Evolutionary conservation across 129 eudicot genomes (phyloP).

Genomic region (Pittosporum tobira): DNA sequence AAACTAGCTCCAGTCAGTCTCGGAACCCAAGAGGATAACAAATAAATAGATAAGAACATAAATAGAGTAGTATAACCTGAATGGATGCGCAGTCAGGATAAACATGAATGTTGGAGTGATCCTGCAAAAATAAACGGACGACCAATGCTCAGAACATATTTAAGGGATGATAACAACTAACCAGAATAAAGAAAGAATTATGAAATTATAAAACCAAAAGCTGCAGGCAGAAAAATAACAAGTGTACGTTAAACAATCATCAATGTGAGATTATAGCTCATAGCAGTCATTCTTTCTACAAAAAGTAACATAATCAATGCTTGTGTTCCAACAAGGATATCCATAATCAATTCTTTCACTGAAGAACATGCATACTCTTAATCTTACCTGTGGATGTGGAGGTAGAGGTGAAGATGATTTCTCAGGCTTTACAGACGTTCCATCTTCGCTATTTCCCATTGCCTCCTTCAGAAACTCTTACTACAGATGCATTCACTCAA

Average conservation of each 20-base stretch:
- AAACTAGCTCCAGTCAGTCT: background rate
- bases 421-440: constrained; percentile 42
- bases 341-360: background rate
- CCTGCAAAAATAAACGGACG: constrained; percentile 36
- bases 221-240: background rate
- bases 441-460: constrained; percentile 59
- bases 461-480: constrained; percentile 22
- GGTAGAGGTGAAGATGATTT: constrained; percentile 53
- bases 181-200: background rate
- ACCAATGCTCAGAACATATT: constrained; percentile 6
- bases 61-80: constrained; percentile 48
- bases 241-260: too few relatives aligned
- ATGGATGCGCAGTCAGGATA: constrained; percentile 97
- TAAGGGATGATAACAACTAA: background rate
- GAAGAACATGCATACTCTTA: constrained; percentile 1
- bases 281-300: background rate
- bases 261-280: too few relatives aligned
- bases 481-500: constrained; percentile 7
- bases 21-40: background rate
- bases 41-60: background rate
- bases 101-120: constrained; percentile 56
- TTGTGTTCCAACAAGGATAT: background rate
- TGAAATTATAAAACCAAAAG: background rate
- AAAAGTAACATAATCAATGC: background rate
- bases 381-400: constrained; percentile 45